These are phyloP conservation scores for Lactarius psammicola DNA, from an alignment of 768 basidiomycete genomes.

Conservation along the genomic window DNA sequence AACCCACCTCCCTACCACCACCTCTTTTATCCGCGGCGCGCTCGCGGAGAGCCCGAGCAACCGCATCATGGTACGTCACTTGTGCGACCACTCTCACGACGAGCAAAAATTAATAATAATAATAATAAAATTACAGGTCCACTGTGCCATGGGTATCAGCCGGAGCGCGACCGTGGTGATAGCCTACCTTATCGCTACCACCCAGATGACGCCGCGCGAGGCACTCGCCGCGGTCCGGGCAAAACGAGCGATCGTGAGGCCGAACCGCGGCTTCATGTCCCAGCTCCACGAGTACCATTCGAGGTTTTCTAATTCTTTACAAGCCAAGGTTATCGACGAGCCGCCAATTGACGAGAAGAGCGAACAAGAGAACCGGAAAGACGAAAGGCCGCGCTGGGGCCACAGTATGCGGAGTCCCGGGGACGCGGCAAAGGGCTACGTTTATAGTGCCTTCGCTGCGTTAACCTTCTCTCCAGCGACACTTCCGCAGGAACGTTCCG, in stretches of 20 bases:
- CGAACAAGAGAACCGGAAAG: not conserved
- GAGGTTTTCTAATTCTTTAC: constrained; percentile 8
- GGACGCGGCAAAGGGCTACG: not conserved
- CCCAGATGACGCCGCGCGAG: constrained; percentile 31
- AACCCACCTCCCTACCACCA: constrained; percentile 47
- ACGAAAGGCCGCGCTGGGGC: not conserved
- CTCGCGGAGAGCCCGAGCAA: constrained; percentile 43
- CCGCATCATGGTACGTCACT: constrained; percentile 49
- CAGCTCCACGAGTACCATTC: constrained; percentile 33
- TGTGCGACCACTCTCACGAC: not conserved
- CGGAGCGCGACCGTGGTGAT: constrained; percentile 74
- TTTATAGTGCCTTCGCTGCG: not conserved
- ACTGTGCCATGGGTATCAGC: constrained; percentile 74
- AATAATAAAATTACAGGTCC: constrained; percentile 50
- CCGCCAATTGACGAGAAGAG: not conserved
- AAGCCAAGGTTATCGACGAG: constrained; percentile 3
- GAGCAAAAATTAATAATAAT: not conserved
- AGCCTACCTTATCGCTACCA: constrained; percentile 51
- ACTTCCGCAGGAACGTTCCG: not conserved
- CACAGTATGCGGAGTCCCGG: not conserved
- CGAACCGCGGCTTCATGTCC: constrained; percentile 37
- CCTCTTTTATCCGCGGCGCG: constrained; percentile 52
- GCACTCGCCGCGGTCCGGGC: constrained; percentile 32
- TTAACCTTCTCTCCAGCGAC: not conserved
- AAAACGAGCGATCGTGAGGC: constrained; percentile 32